Conservation (phyloP, 257 asterid genomes). For the Dorcoceras hygrometricum region DNA sequence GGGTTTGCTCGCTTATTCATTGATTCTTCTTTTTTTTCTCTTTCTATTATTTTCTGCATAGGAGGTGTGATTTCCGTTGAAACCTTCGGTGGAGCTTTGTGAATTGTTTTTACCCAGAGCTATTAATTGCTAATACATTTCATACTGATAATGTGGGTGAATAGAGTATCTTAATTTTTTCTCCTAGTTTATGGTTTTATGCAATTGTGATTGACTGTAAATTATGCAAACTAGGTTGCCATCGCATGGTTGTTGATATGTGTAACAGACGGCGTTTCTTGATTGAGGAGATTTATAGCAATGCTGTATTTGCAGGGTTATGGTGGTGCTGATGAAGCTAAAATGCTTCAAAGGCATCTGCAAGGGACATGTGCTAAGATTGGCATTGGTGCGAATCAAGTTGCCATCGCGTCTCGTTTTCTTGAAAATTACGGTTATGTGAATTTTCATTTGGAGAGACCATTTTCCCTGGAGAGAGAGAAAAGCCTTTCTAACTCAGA, state of each 20-base stretch:
- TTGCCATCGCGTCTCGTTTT: conserved; percentile 48
- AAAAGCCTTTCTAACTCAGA: conserved; percentile 25
- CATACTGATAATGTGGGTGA: background rate
- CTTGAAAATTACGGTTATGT: conserved; percentile 48
- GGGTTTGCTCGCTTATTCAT: conserved; percentile 71
- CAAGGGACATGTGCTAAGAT: conserved; percentile 50
- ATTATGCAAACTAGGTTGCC: background rate
- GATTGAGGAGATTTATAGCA: no score
- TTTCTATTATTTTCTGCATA: background rate
- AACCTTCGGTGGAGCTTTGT: background rate
- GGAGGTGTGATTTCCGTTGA: background rate
- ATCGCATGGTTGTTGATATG: background rate
- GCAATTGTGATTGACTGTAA: background rate
- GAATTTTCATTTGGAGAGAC: conserved; percentile 25
- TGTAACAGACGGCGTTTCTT: no score
- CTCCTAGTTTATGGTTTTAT: background rate
- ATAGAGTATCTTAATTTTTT: background rate
- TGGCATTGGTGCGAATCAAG: conserved; percentile 85
- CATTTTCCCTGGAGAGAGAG: conserved; percentile 20
- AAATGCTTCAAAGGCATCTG: conserved; percentile 81
- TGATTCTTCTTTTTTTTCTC: background rate
- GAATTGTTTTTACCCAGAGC: background rate
- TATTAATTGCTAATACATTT: background rate
- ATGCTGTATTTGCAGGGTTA: conserved; percentile 56
- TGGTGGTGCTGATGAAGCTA: conserved; percentile 94